These are phyloP conservation scores for Lachancea fermentati DNA, from an alignment of 805 yeast genomes.

Conservation along the genomic window DNA sequence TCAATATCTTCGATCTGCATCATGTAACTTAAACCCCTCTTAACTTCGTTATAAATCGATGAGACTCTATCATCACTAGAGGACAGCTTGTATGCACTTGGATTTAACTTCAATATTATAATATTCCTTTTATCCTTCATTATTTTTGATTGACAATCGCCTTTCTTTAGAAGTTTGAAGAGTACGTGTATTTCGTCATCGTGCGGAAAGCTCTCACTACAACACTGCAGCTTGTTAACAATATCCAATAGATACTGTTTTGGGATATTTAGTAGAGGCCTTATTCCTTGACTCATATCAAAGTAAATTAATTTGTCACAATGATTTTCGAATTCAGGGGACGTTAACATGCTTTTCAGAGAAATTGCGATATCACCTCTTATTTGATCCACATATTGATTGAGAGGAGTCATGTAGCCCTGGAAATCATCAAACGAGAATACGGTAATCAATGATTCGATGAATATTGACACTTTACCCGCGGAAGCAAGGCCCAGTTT, in stretches of 20 bases:
- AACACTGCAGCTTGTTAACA: slow-evolving; percentile 38
- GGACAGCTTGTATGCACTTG: slow-evolving; percentile 41
- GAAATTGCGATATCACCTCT: slow-evolving; percentile 23
- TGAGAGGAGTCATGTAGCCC: slow-evolving; percentile 30
- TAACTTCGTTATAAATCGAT: slow-evolving; percentile 65
- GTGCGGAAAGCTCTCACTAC: slow-evolving; percentile 39
- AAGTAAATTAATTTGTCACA: slow-evolving; percentile 26
- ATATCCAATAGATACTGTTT: slow-evolving; percentile 43
- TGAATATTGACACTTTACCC: slow-evolving; percentile 16
- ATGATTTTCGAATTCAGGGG: slow-evolving; percentile 26
- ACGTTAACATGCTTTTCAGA: slow-evolving; percentile 22
- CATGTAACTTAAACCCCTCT: slow-evolving; percentile 75
- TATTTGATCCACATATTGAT: slow-evolving; percentile 30
- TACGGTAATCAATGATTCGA: slow-evolving; percentile 21
- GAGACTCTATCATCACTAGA: slow-evolving; percentile 52
- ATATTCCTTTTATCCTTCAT: slow-evolving; percentile 22
- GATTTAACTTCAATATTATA: slow-evolving; percentile 49
- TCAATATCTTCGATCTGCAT: slow-evolving; percentile 73
- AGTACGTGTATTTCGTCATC: slow-evolving; percentile 52
- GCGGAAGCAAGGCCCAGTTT: slow-evolving; percentile 5
- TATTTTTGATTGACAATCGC: slow-evolving; percentile 28
- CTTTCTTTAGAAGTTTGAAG: slow-evolving; percentile 31
- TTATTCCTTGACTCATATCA: slow-evolving; percentile 23
- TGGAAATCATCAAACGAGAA: slow-evolving; percentile 25
- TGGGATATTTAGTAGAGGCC: slow-evolving; percentile 43